These are phyloP conservation scores for Tricholoma saponaceum DNA, from an alignment of 768 basidiomycete species.

Conservation along the genomic window DNA sequence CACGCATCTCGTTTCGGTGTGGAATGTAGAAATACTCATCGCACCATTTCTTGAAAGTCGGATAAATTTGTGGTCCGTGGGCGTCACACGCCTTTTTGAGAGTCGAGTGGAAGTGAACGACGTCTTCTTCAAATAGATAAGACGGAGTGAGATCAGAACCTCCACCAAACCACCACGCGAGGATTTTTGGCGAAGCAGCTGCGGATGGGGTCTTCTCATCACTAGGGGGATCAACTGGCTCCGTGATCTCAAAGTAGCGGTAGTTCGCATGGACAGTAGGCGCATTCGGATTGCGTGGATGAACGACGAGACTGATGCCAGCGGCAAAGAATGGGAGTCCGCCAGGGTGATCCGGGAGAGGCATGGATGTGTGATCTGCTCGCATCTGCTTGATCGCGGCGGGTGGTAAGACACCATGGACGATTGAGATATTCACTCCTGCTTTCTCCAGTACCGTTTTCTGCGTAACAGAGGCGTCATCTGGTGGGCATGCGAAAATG, in stretches of 20 bases:
- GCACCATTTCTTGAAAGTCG: conserved; percentile 90
- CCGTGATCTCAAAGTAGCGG: conserved; percentile 92
- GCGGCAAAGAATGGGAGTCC: conserved; percentile 91
- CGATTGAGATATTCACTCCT: conserved; percentile 91
- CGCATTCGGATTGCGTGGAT: conserved; percentile 89
- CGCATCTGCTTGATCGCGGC: conserved; percentile 93
- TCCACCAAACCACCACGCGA: conserved; percentile 99
- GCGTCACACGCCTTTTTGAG: conserved; percentile 73
- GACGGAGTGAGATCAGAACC: conserved; percentile 93
- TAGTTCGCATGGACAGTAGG: conserved; percentile 97
- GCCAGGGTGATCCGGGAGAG: conserved; percentile 53
- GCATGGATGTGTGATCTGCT: conserved; percentile 80
- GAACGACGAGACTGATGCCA: conserved; percentile 89
- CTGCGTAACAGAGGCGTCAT: conserved; percentile 26
- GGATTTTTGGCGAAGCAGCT: conserved; percentile 43
- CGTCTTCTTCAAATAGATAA: conserved; percentile 88
- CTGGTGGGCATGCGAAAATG: conserved; percentile 58
- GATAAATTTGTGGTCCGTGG: conserved; percentile 66
- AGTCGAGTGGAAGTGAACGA: conserved; percentile 77
- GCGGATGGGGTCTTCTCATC: conserved; percentile 23
- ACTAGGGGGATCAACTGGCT: conserved; percentile 25
- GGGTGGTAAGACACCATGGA: conserved; percentile 85
- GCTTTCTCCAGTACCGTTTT: conserved; percentile 84
- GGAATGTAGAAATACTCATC: conserved; percentile 96
- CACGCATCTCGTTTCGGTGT: conserved; percentile 82